A percentile compares a stretch with the other conserved stretches of the same genome.
These are phyloP conservation scores for Chloris gayana DNA, from an alignment of 176 grass and related monocot genomes.

Conservation along the genomic window DNA sequence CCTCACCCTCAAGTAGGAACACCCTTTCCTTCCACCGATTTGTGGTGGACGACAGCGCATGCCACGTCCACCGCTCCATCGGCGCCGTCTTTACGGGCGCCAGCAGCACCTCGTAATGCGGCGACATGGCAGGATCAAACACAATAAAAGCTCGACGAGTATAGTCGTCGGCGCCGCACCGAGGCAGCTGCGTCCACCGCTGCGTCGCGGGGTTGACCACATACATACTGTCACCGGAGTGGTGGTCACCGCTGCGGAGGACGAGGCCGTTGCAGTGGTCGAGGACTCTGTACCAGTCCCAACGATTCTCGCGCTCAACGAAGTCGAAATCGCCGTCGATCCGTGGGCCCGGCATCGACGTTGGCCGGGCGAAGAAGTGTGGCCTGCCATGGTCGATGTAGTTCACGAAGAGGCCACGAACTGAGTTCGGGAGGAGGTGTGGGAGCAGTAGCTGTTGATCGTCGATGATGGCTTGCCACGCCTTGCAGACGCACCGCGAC, in stretches of 20 bases:
- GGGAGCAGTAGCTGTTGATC: not conserved
- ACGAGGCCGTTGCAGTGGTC: constrained; percentile 7
- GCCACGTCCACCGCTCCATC: not conserved
- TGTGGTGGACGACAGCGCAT: not conserved
- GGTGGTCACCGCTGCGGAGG: not conserved
- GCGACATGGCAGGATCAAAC: not conserved
- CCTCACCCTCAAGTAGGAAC: not conserved
- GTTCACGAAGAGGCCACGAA: not conserved
- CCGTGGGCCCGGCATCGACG: not conserved
- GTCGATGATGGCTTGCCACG: not conserved
- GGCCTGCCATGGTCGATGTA: not conserved
- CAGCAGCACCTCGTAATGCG: not conserved
- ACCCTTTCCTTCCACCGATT: not conserved
- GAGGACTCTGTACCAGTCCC: not conserved
- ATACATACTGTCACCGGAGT: not conserved
- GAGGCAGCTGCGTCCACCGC: not conserved
- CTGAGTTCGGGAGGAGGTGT: not conserved
- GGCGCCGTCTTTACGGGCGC: no score
- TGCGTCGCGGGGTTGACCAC: not conserved
- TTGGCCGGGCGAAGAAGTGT: not conserved
- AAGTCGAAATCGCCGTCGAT: not conserved
- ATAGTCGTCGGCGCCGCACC: not conserved
- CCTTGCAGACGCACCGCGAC: not conserved
- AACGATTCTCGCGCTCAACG: no score
- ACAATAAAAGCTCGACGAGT: not conserved